These are phyloP conservation scores for Larix sibirica DNA, from an alignment of 83 land plant species.

Conservation along the genomic window DNA sequence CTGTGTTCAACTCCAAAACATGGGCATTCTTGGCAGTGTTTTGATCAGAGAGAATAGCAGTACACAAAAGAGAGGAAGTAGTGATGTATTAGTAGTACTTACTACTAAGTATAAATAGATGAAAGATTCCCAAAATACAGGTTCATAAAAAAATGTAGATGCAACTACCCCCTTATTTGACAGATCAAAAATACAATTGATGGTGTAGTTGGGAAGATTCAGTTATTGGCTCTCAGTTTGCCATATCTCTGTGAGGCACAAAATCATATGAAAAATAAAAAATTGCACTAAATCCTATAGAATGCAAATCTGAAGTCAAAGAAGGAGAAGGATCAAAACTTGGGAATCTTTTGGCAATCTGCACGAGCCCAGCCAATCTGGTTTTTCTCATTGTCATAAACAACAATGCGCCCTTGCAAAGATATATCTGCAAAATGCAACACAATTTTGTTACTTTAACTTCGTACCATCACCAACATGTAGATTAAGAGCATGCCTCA, in stretches of 20 bases:
- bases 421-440: constrained; percentile 27
- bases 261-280: neutral
- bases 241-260: neutral
- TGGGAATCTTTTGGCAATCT: constrained; percentile 29
- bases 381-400: constrained; percentile 33
- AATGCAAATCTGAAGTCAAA: neutral
- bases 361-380: constrained; percentile 36
- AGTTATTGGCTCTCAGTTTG: neutral
- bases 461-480: neutral
- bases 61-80: neutral
- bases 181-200: neutral
- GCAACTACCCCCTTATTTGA: neutral
- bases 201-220: neutral
- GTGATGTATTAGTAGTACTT: too few species aligned
- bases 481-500: neutral
- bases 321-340: constrained; percentile 18
- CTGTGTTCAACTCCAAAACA: neutral
- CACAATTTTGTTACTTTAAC: neutral
- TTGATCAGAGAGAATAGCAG: neutral
- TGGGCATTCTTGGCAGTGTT: neutral
- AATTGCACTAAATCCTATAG: neutral
- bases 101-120: neutral
- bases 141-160: neutral
- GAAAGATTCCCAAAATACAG: neutral
- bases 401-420: constrained; percentile 30